Percentiles rank a stretch among this genome's conserved stretches.
These are phyloP conservation scores for Aureobasidium sp. DNA, from an alignment of 2,329 filamentous ascomycete species.

Conservation along the genomic window DNA sequence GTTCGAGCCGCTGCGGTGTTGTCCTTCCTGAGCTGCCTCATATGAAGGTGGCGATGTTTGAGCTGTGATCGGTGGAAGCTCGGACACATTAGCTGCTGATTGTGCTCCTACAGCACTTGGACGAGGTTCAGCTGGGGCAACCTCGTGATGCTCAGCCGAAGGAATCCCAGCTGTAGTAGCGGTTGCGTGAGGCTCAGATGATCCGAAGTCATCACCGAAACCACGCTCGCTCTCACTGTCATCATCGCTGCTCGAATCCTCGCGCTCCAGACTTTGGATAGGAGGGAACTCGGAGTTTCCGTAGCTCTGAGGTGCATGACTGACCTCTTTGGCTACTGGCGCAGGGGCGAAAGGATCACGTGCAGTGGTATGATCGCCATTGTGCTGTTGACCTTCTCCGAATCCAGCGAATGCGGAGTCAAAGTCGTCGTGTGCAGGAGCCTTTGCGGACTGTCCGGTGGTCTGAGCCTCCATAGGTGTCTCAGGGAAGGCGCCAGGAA, in stretches of 20 bases:
- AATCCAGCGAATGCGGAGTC: slow-evolving; percentile 80
- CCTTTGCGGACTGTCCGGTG: slow-evolving; percentile 2
- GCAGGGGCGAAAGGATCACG: slow-evolving; percentile 36
- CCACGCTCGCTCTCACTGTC: slow-evolving; percentile 66
- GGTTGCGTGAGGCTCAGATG: slow-evolving; percentile 42
- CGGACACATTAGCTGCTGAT: slow-evolving; percentile 28
- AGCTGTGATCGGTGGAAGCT: slow-evolving; percentile 47
- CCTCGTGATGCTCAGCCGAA: background rate
- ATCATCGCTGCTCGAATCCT: slow-evolving; percentile 65
- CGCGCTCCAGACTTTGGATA: slow-evolving; percentile 75
- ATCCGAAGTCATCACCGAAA: slow-evolving; percentile 89
- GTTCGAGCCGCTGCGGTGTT: slow-evolving; percentile 23
- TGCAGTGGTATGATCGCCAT: slow-evolving; percentile 17
- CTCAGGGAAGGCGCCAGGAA: slow-evolving; percentile 45
- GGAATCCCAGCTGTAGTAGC: slow-evolving; percentile 14
- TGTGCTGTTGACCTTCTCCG: slow-evolving; percentile 29
- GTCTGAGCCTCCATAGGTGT: slow-evolving; percentile 32
- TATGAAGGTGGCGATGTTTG: slow-evolving; percentile 55
- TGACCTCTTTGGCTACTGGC: slow-evolving; percentile 24
- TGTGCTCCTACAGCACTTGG: slow-evolving; percentile 22
- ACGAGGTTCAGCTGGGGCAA: slow-evolving; percentile 5
- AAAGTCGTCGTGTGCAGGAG: slow-evolving; percentile 61
- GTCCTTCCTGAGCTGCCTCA: slow-evolving; percentile 35
- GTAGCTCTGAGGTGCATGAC: slow-evolving; percentile 18
- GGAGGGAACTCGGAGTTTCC: slow-evolving; percentile 70